Evolutionary conservation across 129 eudicot species (phyloP), one percentile per base, ranked within the genome.

Genomic region (Centella asiatica): DNA sequence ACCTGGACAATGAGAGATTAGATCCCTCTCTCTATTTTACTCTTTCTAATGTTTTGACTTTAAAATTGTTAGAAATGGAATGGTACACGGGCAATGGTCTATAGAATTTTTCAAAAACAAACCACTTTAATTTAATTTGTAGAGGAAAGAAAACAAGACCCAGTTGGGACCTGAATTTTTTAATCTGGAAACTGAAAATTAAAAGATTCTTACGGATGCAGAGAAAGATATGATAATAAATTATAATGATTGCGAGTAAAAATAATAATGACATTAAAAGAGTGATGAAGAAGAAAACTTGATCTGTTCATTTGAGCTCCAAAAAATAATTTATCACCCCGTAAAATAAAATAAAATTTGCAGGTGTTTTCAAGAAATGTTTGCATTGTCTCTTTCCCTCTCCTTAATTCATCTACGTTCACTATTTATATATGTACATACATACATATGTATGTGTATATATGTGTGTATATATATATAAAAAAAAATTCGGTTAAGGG

Each of bases 31-130:
- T 19, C 60, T 55, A 6, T 62, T 46, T 62, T 25, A 27, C 1
- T 52, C 37, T 55, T 26, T 34, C 63, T 57, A 4, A 57, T 23
- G 40, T 57, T n/a, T 58, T 58, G 69, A 65, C 69, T 65, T 48
- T 4, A 44, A 44, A 2, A 64, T 20, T 45, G 68, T 31, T 46
- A 44, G 44, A 56, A 32, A 17, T 55, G 40, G 8, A 55, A 27
- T 55, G 61, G 42, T 9, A 29, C 36, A 63, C 56, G 47, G 57
- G 55, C 57, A 36, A 27, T 64, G 58, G 53, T 10, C 4, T 15
- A 29, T 29, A 12, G 57, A 47, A 49, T 0, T 13, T 48, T 49
- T 65, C 59, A 49, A 65, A 51, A 20, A 33, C 3, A 11, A 34
- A 34, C 46, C 32, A 7, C 39, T 26, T 37, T 37, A 13, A n/a